A percentile compares a stretch with the other conserved stretches of the same genome.
Conservation (phyloP, 257 asterid genomes). For the Linderniella brevidens region DNA sequence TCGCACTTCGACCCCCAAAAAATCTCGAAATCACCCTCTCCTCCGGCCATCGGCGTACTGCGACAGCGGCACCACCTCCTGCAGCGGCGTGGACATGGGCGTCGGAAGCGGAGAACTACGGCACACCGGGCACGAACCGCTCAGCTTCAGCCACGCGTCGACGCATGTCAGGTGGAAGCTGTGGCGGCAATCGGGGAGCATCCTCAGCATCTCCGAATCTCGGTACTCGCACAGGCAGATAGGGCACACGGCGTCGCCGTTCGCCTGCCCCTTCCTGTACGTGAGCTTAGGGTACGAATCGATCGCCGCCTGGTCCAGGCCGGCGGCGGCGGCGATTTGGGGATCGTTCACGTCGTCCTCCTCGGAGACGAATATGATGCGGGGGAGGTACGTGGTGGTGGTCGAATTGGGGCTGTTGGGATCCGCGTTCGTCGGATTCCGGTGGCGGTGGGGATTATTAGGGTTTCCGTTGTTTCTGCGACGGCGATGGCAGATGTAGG, state of each 20-base stretch:
- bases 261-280: conserved; percentile 27
- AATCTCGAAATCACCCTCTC: conserved; percentile 16
- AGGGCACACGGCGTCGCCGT: conserved; percentile 47
- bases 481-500: conserved; percentile 68
- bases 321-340: conserved; percentile 34
- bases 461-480: conserved; percentile 15
- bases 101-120: conserved; percentile 93
- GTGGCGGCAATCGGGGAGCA: conserved; percentile 90
- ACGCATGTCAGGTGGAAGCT: conserved; percentile 74
- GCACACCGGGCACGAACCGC: conserved; percentile 81
- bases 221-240: conserved; percentile 77
- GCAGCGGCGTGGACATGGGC: conserved; percentile 83
- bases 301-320: conserved; percentile 73
- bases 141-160: conserved; percentile 89
- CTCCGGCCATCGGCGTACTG: conserved; percentile 79
- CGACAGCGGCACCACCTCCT: conserved; percentile 95
- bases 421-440: not conserved
- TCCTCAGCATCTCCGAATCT: conserved; percentile 72
- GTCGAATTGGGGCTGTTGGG: conserved; percentile 4
- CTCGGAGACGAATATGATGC: conserved; percentile 70
- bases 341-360: conserved; percentile 37
- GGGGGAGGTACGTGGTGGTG: conserved; percentile 64
- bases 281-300: conserved; percentile 67
- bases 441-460: too few relatives aligned
- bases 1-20: conserved; percentile 6